Evolutionary conservation across 2,329 filamentous ascomycete species (phyloP), one percentile per base, ranked within the genome.

Genomic region (Fusarium sp.): DNA sequence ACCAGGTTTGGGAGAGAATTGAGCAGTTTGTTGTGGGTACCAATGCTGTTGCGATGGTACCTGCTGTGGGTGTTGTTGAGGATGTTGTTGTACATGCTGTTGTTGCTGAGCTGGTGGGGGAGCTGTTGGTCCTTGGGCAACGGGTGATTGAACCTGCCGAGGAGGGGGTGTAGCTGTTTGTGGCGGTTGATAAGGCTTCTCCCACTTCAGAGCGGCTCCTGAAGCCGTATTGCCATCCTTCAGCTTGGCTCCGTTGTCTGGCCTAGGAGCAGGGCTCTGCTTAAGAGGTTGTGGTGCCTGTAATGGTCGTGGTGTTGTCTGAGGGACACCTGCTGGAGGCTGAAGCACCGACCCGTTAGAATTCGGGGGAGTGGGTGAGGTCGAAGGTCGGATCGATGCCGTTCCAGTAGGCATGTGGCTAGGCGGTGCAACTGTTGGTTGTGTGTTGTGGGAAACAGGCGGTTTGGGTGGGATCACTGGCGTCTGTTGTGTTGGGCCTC

Each of bases 151-250:
- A 29, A 71, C 56, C 33, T 77, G 79, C 16, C 78, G 73, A 38
- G 76, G 60, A 25, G 75, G 65, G 10, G 77, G 76, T 12, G 75
- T 68, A 46, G 73, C 60, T 25, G 76, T 31, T 16, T 77, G 76
- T 6, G 78, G 78, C 45, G 82, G 82, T 60, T 83, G 82, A 66
- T 83, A 83, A 16, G 83, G 81, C 72, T 82, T 83, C 72, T 84
- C 82, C 82, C 82, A 84, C 60, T 83, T 84, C 23, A 83, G 64
- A 39, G 74, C 66, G 11, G 78, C 77, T 27, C 75, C 74, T 19
- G 75, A 63, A 10, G 74, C 60, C 23, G 70, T 60, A n/a, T 66
- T 63, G 6, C 66, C 70, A 25, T 81, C 78, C 49, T 79, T 80
- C 14, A 76, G 70, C 61, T 79, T 83, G 59, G 73, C 74, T 21